phyloP scores from a whole-genome alignment of 2,329 filamentous ascomycete species.

The Penicillium concentricum region DNA sequence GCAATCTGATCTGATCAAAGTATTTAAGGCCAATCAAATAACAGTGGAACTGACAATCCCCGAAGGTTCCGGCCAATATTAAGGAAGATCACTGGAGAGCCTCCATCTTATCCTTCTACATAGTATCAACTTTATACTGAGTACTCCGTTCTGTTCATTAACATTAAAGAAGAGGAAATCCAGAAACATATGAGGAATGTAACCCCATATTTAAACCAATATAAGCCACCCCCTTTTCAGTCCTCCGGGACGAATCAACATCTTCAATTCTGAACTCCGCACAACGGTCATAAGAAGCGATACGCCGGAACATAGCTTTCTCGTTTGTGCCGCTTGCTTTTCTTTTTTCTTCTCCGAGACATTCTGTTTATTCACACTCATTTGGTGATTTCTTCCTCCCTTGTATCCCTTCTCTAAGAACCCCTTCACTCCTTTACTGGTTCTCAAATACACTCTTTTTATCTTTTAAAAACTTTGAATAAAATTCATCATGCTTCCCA shows the following conservation, averaged over 20 bases:
- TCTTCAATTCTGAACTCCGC: not conserved
- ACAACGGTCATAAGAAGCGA: not conserved
- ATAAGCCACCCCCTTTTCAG: slow-evolving; percentile 11
- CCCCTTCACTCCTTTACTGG: not conserved
- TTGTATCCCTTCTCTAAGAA: not conserved
- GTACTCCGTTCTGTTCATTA: too few relatives aligned
- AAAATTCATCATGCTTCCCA: not conserved
- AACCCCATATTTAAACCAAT: not conserved
- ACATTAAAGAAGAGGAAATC: not conserved
- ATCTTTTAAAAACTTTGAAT: not conserved
- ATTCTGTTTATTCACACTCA: not conserved
- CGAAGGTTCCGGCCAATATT: not conserved
- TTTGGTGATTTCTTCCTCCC: not conserved
- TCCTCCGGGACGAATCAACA: slow-evolving; percentile 1
- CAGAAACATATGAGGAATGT: not conserved
- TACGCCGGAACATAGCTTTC: not conserved
- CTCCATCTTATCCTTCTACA: too few relatives aligned
- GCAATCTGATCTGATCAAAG: not conserved
- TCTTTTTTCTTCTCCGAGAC: not conserved
- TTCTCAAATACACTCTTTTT: not conserved
- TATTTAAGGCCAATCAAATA: not conserved
- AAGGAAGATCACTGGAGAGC: not conserved
- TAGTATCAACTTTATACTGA: too few relatives aligned
- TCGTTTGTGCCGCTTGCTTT: not conserved
- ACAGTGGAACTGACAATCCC: not conserved